These are phyloP conservation scores for Pisolithus albus DNA, from an alignment of 768 basidiomycete species.

Conservation along the genomic window DNA sequence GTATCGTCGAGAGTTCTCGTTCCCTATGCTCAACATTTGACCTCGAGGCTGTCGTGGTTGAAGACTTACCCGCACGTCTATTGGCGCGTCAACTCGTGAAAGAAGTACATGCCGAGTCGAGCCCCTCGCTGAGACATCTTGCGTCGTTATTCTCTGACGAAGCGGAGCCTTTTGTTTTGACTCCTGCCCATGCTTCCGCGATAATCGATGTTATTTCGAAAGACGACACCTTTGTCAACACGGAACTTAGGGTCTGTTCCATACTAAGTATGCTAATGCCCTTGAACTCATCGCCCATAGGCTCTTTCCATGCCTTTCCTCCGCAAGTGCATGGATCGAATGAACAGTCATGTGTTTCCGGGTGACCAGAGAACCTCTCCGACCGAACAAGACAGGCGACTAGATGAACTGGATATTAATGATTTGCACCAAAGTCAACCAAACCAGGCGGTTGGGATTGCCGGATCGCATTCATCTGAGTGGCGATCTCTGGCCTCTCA, in stretches of 20 bases:
- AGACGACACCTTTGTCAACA: slow-evolving; percentile 30
- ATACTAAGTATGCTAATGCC: background rate
- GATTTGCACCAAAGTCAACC: background rate
- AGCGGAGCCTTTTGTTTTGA: slow-evolving; percentile 25
- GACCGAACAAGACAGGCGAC: slow-evolving; percentile 7
- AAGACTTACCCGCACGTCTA: slow-evolving; percentile 31
- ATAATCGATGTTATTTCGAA: slow-evolving; percentile 34
- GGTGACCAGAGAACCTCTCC: slow-evolving; percentile 17
- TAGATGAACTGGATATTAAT: slow-evolving; percentile 11
- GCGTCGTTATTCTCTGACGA: slow-evolving; percentile 19
- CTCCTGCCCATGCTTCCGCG: slow-evolving; percentile 22
- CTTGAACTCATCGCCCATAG: slow-evolving; percentile 9
- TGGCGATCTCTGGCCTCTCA: slow-evolving; percentile 25
- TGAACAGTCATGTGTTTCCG: slow-evolving; percentile 21
- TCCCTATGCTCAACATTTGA: slow-evolving; percentile 10
- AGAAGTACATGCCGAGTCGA: slow-evolving; percentile 26
- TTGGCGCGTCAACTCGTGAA: slow-evolving; percentile 41
- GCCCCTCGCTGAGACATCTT: slow-evolving; percentile 10
- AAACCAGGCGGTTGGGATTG: background rate
- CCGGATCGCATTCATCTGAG: background rate
- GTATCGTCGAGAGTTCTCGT: slow-evolving; percentile 29
- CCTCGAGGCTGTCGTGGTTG: slow-evolving; percentile 11
- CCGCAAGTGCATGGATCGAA: slow-evolving; percentile 20
- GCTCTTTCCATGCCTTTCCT: slow-evolving; percentile 27
- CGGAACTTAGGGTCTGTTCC: slow-evolving; percentile 27